A percentile compares a stretch with the other conserved stretches of the same genome.
Conservation (phyloP, 148 eudicot species). For the Heliosperma pusillum region DNA sequence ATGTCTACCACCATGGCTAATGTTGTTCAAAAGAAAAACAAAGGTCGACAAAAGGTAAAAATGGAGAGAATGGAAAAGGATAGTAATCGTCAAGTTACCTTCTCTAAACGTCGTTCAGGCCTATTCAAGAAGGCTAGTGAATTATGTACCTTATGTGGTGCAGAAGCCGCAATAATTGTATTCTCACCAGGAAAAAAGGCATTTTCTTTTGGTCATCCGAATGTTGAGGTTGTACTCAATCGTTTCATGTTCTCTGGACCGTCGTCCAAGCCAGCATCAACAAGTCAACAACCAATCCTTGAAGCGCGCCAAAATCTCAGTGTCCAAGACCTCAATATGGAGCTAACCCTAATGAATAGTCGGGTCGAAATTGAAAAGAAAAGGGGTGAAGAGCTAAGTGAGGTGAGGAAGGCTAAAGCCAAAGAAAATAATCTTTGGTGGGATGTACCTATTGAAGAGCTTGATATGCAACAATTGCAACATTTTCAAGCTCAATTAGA, state of each 20-base stretch:
- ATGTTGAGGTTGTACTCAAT: conserved; percentile 17
- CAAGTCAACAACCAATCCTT: neutral
- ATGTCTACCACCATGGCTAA: conserved; percentile 28
- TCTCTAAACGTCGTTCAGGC: conserved; percentile 30
- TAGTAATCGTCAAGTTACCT: conserved; percentile 32
- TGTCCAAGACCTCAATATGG: conserved; percentile 10
- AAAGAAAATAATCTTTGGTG: conserved; percentile 30
- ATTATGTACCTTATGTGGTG: conserved; percentile 29
- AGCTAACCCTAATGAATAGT: conserved; percentile 24
- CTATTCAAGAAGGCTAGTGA: conserved; percentile 34
- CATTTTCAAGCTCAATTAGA: conserved; percentile 31
- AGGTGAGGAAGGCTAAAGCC: conserved; percentile 22
- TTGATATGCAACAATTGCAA: conserved; percentile 27
- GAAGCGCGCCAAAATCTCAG: neutral
- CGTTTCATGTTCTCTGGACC: conserved; percentile 8
- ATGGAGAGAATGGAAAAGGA: conserved; percentile 34
- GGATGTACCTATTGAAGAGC: conserved; percentile 35
- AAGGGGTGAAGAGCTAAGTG: conserved; percentile 30
- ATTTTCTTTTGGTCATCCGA: conserved; percentile 30
- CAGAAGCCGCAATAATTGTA: conserved; percentile 26
- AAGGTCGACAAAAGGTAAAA: conserved; percentile 28
- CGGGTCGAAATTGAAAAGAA: conserved; percentile 36
- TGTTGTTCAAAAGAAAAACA: neutral
- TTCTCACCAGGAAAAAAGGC: conserved; percentile 34
- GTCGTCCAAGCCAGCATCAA: neutral